These are phyloP conservation scores for Thelephora terrestris DNA, from an alignment of 1,284 basidiomycete species.

Conservation along the genomic window DNA sequence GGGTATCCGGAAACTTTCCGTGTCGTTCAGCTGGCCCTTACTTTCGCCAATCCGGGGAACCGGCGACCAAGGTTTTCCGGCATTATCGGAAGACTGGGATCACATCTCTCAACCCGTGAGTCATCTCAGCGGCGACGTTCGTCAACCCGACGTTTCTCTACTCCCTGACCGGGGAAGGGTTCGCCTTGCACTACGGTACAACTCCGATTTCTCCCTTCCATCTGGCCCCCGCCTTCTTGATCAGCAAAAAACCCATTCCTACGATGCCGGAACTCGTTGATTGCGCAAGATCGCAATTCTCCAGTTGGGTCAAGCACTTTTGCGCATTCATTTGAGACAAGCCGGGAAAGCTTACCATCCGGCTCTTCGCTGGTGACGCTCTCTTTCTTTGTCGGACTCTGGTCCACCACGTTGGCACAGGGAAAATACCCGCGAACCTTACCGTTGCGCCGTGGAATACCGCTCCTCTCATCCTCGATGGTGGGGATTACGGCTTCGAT, in stretches of 20 bases:
- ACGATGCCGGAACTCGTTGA: constrained; percentile 17
- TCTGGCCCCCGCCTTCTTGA: constrained; percentile 26
- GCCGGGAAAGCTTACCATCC: constrained; percentile 16
- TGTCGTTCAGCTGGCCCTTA: constrained; percentile 32
- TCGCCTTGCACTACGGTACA: constrained; percentile 35
- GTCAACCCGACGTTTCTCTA: constrained; percentile 42
- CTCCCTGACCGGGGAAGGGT: constrained; percentile 29
- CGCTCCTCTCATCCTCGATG: constrained; percentile 1
- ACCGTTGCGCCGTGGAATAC: constrained; percentile 10
- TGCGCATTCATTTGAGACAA: constrained; percentile 3
- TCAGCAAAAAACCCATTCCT: background rate
- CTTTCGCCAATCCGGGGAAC: constrained; percentile 12
- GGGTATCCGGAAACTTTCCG: background rate
- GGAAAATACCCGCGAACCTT: constrained; percentile 18
- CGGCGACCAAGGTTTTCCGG: constrained; percentile 9
- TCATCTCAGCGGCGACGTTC: constrained; percentile 19
- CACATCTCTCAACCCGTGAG: constrained; percentile 22
- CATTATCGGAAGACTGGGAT: constrained; percentile 35
- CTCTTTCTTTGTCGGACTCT: constrained; percentile 24
- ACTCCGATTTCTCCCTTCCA: constrained; percentile 39
- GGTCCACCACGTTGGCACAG: constrained; percentile 5
- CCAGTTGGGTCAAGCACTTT: constrained; percentile 27
- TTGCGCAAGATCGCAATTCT: constrained; percentile 24
- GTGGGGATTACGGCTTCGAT: constrained; percentile 4
- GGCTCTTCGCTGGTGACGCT: constrained; percentile 29